Conservation (phyloP, 495 filamentous ascomycete species). For the Penicillium nucicola region DNA sequence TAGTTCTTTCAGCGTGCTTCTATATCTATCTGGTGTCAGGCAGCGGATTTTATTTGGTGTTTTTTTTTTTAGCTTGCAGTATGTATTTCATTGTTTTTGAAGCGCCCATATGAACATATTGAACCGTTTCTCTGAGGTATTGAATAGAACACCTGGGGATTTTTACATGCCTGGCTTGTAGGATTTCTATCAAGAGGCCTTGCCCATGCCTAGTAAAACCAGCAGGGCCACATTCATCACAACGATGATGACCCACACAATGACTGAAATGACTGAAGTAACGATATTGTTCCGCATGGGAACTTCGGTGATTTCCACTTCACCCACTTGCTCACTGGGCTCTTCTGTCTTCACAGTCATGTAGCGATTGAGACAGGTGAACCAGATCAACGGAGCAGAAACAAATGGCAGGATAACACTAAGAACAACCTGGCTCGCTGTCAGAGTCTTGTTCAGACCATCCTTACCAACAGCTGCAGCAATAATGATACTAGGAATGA, state of each 20-base stretch:
- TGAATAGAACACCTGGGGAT: too few species aligned
- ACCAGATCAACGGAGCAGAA: slow-evolving; percentile 79
- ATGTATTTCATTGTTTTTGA: not conserved
- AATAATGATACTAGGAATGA: slow-evolving; percentile 79
- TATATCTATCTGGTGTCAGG: slow-evolving; percentile 1
- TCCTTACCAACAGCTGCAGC: slow-evolving; percentile 70
- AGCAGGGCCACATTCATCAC: slow-evolving; percentile 72
- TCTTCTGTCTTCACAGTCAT: slow-evolving; percentile 62
- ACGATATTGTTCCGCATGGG: slow-evolving; percentile 63
- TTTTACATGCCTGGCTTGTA: not conserved
- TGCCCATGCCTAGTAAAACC: slow-evolving; percentile 62
- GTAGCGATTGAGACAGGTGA: slow-evolving; percentile 76
- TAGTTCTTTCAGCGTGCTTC: slow-evolving; percentile 8
- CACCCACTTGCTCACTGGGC: slow-evolving; percentile 22
- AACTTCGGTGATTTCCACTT: slow-evolving; percentile 30
- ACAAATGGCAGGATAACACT: slow-evolving; percentile 81
- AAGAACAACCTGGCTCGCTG: slow-evolving; percentile 74
- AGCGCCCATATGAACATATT: not conserved
- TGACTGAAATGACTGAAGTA: slow-evolving; percentile 48
- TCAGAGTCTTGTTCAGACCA: slow-evolving; percentile 71
- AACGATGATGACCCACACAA: slow-evolving; percentile 67
- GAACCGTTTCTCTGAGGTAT: too few species aligned
- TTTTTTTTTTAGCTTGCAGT: not conserved
- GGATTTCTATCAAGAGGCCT: slow-evolving; percentile 24
- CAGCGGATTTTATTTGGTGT: slow-evolving; percentile 18